These are phyloP conservation scores for Sicyos edulis DNA, from an alignment of 306 rosid genomes.

Conservation along the genomic window DNA sequence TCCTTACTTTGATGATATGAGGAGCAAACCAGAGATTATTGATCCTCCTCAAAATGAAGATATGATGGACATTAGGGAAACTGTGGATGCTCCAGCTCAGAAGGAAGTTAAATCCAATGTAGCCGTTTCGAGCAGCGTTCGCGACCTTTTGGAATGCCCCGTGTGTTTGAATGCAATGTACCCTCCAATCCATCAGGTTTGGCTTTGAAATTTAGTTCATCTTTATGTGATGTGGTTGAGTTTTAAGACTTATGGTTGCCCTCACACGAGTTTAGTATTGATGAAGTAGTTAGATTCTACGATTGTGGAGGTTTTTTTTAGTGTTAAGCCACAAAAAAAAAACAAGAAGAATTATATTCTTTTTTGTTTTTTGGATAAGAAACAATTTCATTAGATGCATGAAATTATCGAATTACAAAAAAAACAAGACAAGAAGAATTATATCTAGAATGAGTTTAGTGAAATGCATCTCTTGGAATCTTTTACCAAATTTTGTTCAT, in stretches of 20 bases:
- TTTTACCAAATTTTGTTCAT: background rate
- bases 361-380: too few species aligned
- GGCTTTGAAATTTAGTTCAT: conserved; percentile 16
- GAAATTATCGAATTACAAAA: too few species aligned
- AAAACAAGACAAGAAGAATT: background rate
- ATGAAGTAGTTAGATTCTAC: conserved; percentile 11
- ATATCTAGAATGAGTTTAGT: background rate
- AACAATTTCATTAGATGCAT: too few species aligned
- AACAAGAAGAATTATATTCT: too few species aligned
- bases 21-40: conserved; percentile 59
- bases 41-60: conserved; percentile 80
- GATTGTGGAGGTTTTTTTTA: background rate
- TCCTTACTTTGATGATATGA: conserved; percentile 60
- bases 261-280: background rate
- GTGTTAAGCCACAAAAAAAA: background rate
- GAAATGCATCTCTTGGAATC: conserved; percentile 3
- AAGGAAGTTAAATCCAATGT: conserved; percentile 30
- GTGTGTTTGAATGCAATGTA: conserved; percentile 68
- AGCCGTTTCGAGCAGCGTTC: too few species aligned
- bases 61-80: conserved; percentile 47
- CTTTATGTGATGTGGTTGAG: conserved; percentile 6
- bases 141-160: too few species aligned
- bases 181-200: conserved; percentile 95
- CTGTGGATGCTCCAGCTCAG: conserved; percentile 46
- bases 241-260: background rate